Percentiles rank a stretch among this genome's conserved stretches.
Evolutionary conservation across 805 yeast species (phyloP).

Genomic region (Metschnikowia henanensis): DNA sequence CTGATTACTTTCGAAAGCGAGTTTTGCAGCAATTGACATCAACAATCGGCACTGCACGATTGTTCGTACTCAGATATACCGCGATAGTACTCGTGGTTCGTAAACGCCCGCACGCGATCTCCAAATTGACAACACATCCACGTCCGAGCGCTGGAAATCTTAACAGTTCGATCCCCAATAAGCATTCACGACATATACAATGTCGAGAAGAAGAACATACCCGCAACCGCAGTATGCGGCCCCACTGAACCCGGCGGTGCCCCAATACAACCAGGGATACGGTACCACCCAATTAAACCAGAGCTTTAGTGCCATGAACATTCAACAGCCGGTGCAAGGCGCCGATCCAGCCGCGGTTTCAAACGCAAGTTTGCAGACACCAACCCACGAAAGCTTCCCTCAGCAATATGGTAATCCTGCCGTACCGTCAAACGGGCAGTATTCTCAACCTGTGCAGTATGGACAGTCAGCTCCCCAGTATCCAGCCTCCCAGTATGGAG

Average conservation of each 20-base stretch:
- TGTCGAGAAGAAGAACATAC: slow-evolving; percentile 49
- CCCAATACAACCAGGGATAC: slow-evolving; percentile 22
- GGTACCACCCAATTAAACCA: slow-evolving; percentile 35
- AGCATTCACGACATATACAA: slow-evolving; percentile 12
- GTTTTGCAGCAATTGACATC: neutral
- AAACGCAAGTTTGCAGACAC: slow-evolving; percentile 19
- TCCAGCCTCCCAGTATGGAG: slow-evolving; percentile 7
- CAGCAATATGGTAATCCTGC: slow-evolving; percentile 12
- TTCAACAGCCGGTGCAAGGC: slow-evolving; percentile 19
- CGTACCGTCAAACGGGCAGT: slow-evolving; percentile 6
- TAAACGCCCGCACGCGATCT: slow-evolving; percentile 11
- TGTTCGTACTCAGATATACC: slow-evolving; percentile 4
- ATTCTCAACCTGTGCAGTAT: slow-evolving; percentile 9
- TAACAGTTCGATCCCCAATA: neutral
- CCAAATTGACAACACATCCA: slow-evolving; percentile 15
- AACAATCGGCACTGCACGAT: neutral
- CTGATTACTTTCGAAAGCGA: neutral
- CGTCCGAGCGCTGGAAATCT: slow-evolving; percentile 6
- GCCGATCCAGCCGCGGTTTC: slow-evolving; percentile 14
- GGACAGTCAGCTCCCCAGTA: slow-evolving; percentile 9
- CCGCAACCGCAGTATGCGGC: slow-evolving; percentile 47
- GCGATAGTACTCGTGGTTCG: neutral
- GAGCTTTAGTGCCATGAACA: slow-evolving; percentile 35
- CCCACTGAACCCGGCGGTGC: slow-evolving; percentile 16
- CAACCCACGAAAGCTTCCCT: slow-evolving; percentile 13